These are phyloP conservation scores for Crithidia mellificae DNA, from an alignment of 208 protist species.

Conservation along the genomic window DNA sequence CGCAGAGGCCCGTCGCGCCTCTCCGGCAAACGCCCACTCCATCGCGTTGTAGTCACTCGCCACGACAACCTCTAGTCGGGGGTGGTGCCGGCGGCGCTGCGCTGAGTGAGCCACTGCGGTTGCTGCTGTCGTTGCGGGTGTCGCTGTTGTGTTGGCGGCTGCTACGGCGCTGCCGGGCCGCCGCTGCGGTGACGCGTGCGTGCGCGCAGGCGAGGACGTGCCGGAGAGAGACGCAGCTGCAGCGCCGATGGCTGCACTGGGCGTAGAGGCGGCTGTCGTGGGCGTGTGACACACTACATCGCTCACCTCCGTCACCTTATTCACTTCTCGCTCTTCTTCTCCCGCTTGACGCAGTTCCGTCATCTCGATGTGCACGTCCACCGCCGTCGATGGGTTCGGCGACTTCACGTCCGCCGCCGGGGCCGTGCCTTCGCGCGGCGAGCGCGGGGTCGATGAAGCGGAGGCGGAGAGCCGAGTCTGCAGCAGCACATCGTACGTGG, in stretches of 20 bases:
- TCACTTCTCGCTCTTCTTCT: too few relatives aligned
- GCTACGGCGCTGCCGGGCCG: background rate
- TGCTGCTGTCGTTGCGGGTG: background rate
- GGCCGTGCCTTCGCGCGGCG: background rate
- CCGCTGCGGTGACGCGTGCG: background rate
- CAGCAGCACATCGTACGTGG: conserved; percentile 18
- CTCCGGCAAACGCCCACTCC: conserved; percentile 30
- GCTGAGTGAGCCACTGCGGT: background rate
- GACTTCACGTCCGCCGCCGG: background rate
- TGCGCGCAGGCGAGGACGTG: background rate
- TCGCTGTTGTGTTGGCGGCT: too few relatives aligned
- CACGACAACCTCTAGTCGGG: conserved; percentile 28
- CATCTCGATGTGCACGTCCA: background rate
- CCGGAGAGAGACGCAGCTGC: background rate
- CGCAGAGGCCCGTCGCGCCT: conserved; percentile 16
- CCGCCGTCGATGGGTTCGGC: background rate
- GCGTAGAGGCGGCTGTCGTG: background rate
- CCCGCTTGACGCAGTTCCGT: background rate
- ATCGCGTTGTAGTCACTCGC: conserved; percentile 27
- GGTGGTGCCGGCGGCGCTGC: background rate
- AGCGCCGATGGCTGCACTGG: background rate
- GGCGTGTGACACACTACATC: too few relatives aligned
- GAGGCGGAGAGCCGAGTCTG: conserved; percentile 5
- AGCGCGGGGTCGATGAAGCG: background rate
- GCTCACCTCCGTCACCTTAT: too few relatives aligned